Evolutionary conservation across 2,329 filamentous ascomycete species (phyloP).

Genomic region (Sphaceloma murrayae): DNA sequence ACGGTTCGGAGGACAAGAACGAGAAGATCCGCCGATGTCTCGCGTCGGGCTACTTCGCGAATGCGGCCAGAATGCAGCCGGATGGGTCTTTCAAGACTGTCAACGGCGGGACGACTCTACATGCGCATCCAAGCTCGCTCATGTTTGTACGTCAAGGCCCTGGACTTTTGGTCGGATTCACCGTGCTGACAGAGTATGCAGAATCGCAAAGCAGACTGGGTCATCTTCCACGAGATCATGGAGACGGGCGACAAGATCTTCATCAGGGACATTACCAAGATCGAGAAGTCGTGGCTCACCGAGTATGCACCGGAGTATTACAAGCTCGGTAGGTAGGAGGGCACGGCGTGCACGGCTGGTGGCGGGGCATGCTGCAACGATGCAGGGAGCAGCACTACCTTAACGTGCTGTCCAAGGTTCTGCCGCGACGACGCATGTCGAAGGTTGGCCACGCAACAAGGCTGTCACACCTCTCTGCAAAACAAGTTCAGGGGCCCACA

Average conservation of each 20-base stretch:
- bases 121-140: conserved; percentile 83
- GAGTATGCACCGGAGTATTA: conserved; percentile 86
- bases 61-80: conserved; percentile 85
- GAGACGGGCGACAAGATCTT: conserved; percentile 82
- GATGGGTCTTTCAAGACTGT: conserved; percentile 85
- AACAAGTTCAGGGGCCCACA: conserved; percentile 6
- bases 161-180: neutral
- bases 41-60: conserved; percentile 82
- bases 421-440: too few species aligned
- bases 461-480: conserved; percentile 2
- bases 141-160: conserved; percentile 59
- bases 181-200: conserved; percentile 22
- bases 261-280: conserved; percentile 84
- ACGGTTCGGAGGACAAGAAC: conserved; percentile 43
- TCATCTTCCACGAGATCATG: conserved; percentile 88
- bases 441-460: conserved; percentile 7
- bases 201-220: conserved; percentile 93
- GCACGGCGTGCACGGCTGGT: neutral
- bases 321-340: conserved; percentile 38
- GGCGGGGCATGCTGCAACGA: too few species aligned
- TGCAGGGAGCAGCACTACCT: too few species aligned
- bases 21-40: conserved; percentile 78
- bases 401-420: too few species aligned
- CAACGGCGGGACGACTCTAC: conserved; percentile 64
- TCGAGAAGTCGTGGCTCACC: conserved; percentile 84